Base-by-base conservation (phyloP, 2,329 filamentous ascomycete genomes). In the Teratosphaeria zuluensis region DNA sequence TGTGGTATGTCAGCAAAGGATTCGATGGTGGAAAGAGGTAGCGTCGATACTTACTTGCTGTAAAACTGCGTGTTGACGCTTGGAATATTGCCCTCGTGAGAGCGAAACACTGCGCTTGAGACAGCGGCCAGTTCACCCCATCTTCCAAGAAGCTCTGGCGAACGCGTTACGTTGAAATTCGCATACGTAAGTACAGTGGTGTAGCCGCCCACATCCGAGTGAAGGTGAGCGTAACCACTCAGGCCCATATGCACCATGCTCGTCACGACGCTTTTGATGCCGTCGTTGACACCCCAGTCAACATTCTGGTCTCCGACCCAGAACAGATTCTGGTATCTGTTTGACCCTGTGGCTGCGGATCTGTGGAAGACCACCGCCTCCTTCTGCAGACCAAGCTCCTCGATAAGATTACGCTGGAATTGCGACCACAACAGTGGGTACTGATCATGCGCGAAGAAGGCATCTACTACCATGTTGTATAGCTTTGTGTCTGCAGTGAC, bases 291-390 rank as follows among this genome's bases (percentile, higher is more conserved):
- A 3, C 69, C 67, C 68, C 69, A 70, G 52, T 69, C 64, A 19
- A 70, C 69, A 52, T 73, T 66, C 54, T 74, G 71, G 52, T 74
- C 72, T 42, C 72, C 72, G 3, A 69, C 70, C 72, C 72, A 74
- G 67, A 73, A 74, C 7, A 74, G 64, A 56, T 73, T 74, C 63
- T 70, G 72, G 61, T 73, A 63, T 12, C 66, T 64, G 55, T 71
- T 69, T 0, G 71, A 65, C 1, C 64, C 66, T 54, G 71, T 68
- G 7, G 70, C 65, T 0, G 71, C 70, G 2, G 70, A 73, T 12
- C 71, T 69, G 56, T 74, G 71, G 64, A 73, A 74, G 7, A 70
- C 63, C 42, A 74, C 63, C 0, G 69, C 66, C 54, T 73, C 71
- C 16, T 64, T 56, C 54, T 71, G 63, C 8, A 67, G 62, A 6